These are phyloP conservation scores for Collybiopsis luxurians DNA, from an alignment of 768 basidiomycete species.

Conservation along the genomic window DNA sequence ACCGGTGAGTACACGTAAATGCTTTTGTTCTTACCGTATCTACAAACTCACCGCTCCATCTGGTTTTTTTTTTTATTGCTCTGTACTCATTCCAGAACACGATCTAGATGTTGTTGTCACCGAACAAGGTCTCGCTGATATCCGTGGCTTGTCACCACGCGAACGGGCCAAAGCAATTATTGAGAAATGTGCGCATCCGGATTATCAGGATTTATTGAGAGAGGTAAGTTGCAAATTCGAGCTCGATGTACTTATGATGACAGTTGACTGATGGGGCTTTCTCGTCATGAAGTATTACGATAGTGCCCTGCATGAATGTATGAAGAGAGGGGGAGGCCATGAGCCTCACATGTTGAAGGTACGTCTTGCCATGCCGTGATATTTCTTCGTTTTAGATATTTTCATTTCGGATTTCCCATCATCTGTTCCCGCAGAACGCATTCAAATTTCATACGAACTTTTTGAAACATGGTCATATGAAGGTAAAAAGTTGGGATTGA, in stretches of 20 bases:
- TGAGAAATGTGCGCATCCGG: slow-evolving; percentile 46
- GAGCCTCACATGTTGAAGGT: slow-evolving; percentile 49
- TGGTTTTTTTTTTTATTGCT: background rate
- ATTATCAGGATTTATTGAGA: slow-evolving; percentile 38
- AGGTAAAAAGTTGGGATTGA: slow-evolving; percentile 34
- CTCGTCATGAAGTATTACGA: slow-evolving; percentile 38
- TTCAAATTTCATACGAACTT: slow-evolving; percentile 35
- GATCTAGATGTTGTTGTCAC: slow-evolving; percentile 49
- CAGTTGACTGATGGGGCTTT: slow-evolving; percentile 27
- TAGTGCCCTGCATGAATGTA: slow-evolving; percentile 41
- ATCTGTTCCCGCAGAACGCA: slow-evolving; percentile 23
- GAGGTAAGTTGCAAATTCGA: slow-evolving; percentile 25
- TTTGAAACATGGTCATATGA: slow-evolving; percentile 37
- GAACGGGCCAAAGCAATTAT: slow-evolving; percentile 46
- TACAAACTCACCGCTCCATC: too few relatives aligned
- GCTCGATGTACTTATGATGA: background rate
- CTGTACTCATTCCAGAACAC: too few relatives aligned
- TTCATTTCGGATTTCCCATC: background rate
- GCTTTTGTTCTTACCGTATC: background rate
- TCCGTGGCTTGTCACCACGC: slow-evolving; percentile 43
- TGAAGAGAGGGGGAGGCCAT: slow-evolving; percentile 41
- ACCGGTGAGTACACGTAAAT: slow-evolving; percentile 33
- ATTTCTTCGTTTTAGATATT: background rate
- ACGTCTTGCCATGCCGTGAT: slow-evolving; percentile 11
- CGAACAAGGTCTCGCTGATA: slow-evolving; percentile 47